Base-by-base conservation (phyloP, 2,329 filamentous ascomycete genomes). In the Trichoderma atroviride region DNA sequence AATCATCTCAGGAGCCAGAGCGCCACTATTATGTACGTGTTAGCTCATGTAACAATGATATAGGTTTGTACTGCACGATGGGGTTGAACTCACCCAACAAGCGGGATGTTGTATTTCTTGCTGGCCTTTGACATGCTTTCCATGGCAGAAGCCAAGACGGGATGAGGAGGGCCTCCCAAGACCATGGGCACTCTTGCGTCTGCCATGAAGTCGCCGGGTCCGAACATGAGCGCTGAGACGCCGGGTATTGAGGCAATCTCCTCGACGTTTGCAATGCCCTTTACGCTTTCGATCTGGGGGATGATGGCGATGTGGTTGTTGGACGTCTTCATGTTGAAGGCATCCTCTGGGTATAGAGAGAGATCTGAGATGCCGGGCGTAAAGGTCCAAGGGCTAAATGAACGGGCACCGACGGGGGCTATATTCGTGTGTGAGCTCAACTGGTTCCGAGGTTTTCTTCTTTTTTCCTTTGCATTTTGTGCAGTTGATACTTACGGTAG, bases 241-340 rank as follows among this genome's bases (percentile, higher is more conserved):
- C 65, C 65, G 6, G 57, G 57, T 60, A 68, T 61, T 13, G 65
- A 60, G 5, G 65, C 65, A 61, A 68, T 68, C 10, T 68, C 65
- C 4, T 68, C 65, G 10, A 55, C 33, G 4, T 68, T 68, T 13
- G 27, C 50, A 5, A 68, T 53, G 11, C 65, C 65, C 27, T 68
- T 56, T 29, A 61, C 56, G 24, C 65, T 68, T 19, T 68, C 65
- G 6, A 61, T 61, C n/a, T 68, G 65, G 4, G 65, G 31, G 19
- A 68, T 61, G 19, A 68, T 31, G 22, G 65, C 57, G 24, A 68
- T 22, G 33, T 68, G 65, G 3, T 53, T 61, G 65, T 61, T 68
- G 40, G 65, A 55, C 3, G 43, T 61, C 37, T 61, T 61, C 57
- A 68, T 61, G 33, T 68, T 68, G 65, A 68, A 68, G 24, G 47